A percentile compares a stretch with the other conserved stretches of the same genome.
Evolutionary conservation across 1,284 basidiomycete genomes (phyloP).

Genomic region (Neonothopanus nambi): DNA sequence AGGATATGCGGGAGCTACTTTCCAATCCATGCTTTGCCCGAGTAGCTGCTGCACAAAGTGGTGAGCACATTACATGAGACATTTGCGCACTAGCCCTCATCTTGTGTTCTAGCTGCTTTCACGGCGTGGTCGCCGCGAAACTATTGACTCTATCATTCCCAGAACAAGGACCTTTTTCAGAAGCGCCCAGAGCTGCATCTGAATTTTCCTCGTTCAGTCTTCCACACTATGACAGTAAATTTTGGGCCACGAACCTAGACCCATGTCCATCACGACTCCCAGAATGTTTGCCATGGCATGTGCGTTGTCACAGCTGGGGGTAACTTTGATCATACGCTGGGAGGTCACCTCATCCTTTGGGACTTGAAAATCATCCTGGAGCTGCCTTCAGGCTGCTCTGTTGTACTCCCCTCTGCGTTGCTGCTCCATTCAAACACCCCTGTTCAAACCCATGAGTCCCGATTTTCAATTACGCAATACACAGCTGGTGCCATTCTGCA

Average conservation of each 20-base stretch:
- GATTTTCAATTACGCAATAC: slow-evolving; percentile 7
- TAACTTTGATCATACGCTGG: not conserved
- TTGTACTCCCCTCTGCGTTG: slow-evolving; percentile 3
- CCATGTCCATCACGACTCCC: slow-evolving; percentile 11
- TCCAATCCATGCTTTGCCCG: not conserved
- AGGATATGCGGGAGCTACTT: not conserved
- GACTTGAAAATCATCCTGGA: slow-evolving; percentile 1
- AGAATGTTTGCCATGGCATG: not conserved
- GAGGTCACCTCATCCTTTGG: slow-evolving; percentile 4
- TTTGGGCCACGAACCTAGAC: slow-evolving; percentile 5
- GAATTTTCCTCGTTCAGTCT: slow-evolving; percentile 5
- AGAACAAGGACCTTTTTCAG: not conserved
- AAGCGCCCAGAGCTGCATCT: not conserved
- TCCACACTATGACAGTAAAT: slow-evolving; percentile 5
- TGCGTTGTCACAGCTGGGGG: not conserved
- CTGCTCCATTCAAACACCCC: slow-evolving; percentile 3
- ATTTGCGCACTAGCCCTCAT: too few relatives aligned
- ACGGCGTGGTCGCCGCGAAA: not conserved
- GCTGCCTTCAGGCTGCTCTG: not conserved
- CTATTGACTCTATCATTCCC: not conserved
- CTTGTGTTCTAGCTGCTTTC: not conserved
- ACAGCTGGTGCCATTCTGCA: slow-evolving; percentile 1
- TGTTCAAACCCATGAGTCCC: not conserved
- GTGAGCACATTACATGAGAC: not conserved
- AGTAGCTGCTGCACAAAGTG: not conserved